A percentile compares a stretch with the other conserved stretches of the same genome.
Evolutionary conservation across 257 asterid genomes (phyloP).

Genomic region (Nicotiana undulata): DNA sequence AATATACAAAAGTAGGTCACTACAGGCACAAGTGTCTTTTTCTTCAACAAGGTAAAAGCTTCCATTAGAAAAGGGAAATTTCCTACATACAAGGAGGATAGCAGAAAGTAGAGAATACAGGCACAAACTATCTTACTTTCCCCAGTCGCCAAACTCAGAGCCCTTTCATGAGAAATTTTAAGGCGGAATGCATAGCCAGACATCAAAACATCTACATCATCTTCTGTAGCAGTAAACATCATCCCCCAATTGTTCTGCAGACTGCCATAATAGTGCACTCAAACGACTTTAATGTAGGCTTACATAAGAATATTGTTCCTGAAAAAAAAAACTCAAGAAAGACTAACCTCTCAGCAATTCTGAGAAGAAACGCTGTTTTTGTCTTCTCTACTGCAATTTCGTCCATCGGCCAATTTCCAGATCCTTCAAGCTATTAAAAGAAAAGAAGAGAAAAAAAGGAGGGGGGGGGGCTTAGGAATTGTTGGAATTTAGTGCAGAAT

Average conservation of each 20-base stretch:
- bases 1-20: background rate
- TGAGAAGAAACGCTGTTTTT: conserved; percentile 83
- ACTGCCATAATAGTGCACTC: conserved; percentile 38
- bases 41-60: background rate
- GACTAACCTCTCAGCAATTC: conserved; percentile 86
- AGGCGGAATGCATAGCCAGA: conserved; percentile 97
- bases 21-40: background rate
- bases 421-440: conserved; percentile 79
- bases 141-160: conserved; percentile 54
- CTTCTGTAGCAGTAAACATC: conserved; percentile 70
- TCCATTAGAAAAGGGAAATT: conserved; percentile 8
- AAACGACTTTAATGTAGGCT: conserved; percentile 12
- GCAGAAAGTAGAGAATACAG: background rate
- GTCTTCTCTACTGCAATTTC: conserved; percentile 94
- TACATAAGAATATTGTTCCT: background rate
- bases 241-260: conserved; percentile 65
- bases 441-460: no score
- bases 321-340: background rate
- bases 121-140: conserved; percentile 38
- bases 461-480: background rate
- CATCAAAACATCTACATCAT: conserved; percentile 73
- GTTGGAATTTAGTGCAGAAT: background rate
- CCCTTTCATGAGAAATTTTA: conserved; percentile 85
- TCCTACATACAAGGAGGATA: background rate
- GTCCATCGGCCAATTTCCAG: conserved; percentile 98